Conservation (phyloP, 257 asterid genomes). For the Euphrasia confusa region DNA sequence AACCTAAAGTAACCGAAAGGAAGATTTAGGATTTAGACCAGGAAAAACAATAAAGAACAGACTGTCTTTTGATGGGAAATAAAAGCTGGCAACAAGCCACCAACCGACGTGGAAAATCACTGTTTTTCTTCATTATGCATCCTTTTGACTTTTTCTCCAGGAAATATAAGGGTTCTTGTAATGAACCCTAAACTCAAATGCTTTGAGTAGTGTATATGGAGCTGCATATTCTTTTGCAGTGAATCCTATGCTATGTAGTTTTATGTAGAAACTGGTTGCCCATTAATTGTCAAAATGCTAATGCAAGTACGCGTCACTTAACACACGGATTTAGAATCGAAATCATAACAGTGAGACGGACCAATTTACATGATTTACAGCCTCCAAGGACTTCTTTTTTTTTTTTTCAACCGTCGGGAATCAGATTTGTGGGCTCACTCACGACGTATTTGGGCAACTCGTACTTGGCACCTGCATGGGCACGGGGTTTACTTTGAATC, state of each 20-base stretch:
- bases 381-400: slow-evolving; percentile 13
- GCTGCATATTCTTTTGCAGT: not conserved
- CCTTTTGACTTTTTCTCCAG: no score
- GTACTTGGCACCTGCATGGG: slow-evolving; percentile 73
- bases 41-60: no score
- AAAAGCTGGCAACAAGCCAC: no score
- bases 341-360: slow-evolving; percentile 12
- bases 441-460: slow-evolving; percentile 86
- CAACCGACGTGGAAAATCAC: no score
- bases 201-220: no score
- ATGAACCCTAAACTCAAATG: no score
- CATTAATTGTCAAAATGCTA: not conserved
- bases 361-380: slow-evolving; percentile 50
- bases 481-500: not conserved
- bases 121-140: no score
- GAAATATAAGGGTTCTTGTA: no score
- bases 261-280: not conserved
- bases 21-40: no score
- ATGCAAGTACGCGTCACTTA: not conserved
- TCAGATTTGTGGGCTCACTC: slow-evolving; percentile 85
- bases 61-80: no score
- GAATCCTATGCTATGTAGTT: not conserved
- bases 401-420: slow-evolving; percentile 38
- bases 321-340: not conserved
- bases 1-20: no score